A percentile compares a stretch with the other conserved stretches of the same genome.
phyloP scores from a whole-genome alignment of 192 early-diverging fungal species.

The Glomus cerebriforme region DNA sequence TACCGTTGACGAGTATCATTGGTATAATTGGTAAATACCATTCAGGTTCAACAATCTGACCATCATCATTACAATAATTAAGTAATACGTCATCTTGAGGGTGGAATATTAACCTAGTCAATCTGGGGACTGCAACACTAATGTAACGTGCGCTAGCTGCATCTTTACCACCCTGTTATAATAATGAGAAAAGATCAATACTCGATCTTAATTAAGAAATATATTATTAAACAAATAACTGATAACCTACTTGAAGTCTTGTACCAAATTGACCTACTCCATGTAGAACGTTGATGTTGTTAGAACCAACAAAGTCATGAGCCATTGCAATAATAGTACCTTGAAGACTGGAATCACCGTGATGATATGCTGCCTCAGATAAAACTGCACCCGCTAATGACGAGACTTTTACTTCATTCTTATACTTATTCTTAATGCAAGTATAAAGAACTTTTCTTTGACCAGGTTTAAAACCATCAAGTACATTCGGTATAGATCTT shows the following conservation, averaged over 20 bases:
- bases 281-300: no score
- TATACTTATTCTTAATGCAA: slow-evolving; percentile 80
- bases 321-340: no score
- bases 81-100: slow-evolving; percentile 82
- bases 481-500: slow-evolving; percentile 90
- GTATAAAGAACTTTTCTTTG: slow-evolving; percentile 94
- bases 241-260: slow-evolving; percentile 57
- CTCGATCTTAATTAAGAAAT: background rate
- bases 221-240: background rate
- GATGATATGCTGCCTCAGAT: slow-evolving; percentile 93
- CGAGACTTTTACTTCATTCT: slow-evolving; percentile 72
- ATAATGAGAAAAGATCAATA: background rate
- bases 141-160: slow-evolving; percentile 98
- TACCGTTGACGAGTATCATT: slow-evolving; percentile 92
- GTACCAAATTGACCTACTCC: slow-evolving; percentile 94
- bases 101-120: slow-evolving; percentile 79
- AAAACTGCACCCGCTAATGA: slow-evolving; percentile 88
- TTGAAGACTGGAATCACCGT: slow-evolving; percentile 84
- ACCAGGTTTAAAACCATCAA: slow-evolving; percentile 96
- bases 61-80: slow-evolving; percentile 85
- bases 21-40: slow-evolving; percentile 94
- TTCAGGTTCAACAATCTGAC: slow-evolving; percentile 85
- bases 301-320: no score
- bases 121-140: slow-evolving; percentile 70
- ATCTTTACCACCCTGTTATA: slow-evolving; percentile 80